Evolutionary conservation across 2,329 filamentous ascomycete species (phyloP), one percentile per base, ranked within the genome.

Genomic region (Aspergillus pseudoviridinutans): DNA sequence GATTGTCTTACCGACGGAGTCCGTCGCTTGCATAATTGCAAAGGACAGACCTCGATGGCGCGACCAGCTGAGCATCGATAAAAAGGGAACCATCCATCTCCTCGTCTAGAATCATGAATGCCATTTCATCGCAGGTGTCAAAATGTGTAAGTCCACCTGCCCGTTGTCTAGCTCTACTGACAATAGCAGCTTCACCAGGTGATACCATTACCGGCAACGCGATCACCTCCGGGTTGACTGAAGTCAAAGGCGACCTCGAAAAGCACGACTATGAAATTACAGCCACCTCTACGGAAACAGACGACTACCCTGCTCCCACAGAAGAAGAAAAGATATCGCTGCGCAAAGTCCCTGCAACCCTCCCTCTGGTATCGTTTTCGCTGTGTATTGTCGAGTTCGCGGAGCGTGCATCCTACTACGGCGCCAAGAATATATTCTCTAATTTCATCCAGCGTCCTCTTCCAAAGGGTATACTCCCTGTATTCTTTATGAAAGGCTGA

Each of bases 361-460:
- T 87, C 2, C 82, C 84, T 1, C 57, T 72, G 12, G 74, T 81
- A 3, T 79, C 82, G n/a, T 87, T 83, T 63, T 65, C 82, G 3
- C 79, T 87, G 29, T 86, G 84, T 59, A 62, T 81, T 6, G 82
- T 86, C 44, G 84, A 87, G 61, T 82, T 86, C 58, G 82, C 81
- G 55, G 84, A 87, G 66, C 76, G 84, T 55, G 84, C 83, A 2
- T 85, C 83, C 0, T 87, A 83, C 74, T 85, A 85, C 65, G 84
- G 84, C 59, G 76, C 80, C 5, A 77, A 81, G 59, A 80, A 79
- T 0, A 71, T 82, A 7, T 85, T 86, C 68, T 78, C 77, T 60
- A 88, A 88, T 68, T 88, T 82, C 64, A 80, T 88, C 65, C 82
- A 87, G 63, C 81, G 82, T 9, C 80, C 82, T 3, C 67, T 89